Conservation (phyloP, 2,329 filamentous ascomycete species). For the Cryphonectria parasitica region DNA sequence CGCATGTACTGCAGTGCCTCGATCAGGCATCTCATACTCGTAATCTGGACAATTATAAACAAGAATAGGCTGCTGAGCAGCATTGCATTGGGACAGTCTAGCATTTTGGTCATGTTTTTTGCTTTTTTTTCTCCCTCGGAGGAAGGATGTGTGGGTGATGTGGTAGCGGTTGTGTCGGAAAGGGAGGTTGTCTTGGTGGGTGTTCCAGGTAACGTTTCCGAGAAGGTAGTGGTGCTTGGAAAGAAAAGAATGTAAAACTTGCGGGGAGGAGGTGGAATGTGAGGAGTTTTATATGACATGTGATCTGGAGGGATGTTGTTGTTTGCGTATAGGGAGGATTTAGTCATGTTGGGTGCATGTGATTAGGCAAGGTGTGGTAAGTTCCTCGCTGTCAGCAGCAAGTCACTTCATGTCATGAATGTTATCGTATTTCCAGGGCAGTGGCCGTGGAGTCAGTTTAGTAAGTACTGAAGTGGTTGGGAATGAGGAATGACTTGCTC, state of each 20-base stretch:
- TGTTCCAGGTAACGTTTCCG: no score
- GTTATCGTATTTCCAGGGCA: no score
- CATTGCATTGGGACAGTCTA: neutral
- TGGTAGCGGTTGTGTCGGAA: neutral
- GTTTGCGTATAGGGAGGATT: no score
- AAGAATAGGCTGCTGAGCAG: neutral
- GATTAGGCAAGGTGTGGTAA: neutral
- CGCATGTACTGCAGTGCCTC: constrained; percentile 8
- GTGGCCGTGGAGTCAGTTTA: no score
- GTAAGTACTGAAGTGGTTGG: no score
- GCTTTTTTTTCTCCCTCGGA: neutral
- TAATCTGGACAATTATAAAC: constrained; percentile 3
- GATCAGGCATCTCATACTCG: constrained; percentile 9
- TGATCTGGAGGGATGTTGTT: neutral
- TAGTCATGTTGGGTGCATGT: neutral
- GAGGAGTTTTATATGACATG: neutral
- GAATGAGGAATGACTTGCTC: no score
- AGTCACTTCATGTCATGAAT: neutral
- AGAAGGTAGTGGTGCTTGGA: neutral
- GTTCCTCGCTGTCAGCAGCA: neutral
- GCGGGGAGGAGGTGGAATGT: neutral
- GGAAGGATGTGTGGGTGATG: neutral
- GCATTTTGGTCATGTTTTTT: neutral
- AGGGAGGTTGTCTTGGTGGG: neutral
- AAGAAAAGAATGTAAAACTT: neutral